Evolutionary conservation across 805 yeast genomes (phyloP), one percentile per base, ranked within the genome.

Genomic region (Wilhelminamyces savonicus): DNA sequence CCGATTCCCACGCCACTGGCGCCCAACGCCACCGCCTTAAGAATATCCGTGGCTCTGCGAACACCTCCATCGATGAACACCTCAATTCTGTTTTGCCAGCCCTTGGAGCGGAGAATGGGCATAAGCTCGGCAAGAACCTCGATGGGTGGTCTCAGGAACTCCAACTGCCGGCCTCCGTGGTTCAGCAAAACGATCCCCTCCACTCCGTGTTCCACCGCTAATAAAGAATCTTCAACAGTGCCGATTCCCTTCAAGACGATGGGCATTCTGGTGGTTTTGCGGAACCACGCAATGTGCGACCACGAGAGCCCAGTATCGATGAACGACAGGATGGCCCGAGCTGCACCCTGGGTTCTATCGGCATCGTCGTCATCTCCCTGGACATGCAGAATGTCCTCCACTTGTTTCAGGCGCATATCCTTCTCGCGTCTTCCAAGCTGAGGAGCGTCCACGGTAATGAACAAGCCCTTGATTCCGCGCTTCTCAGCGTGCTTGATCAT

Each of bases 391-490:
- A 53, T 40, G 23, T 63, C 68, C 22, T 62, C 72, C 13, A 62
- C 19, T 7, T 17, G 8, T 50, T 82, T 81, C 32, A 76, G 56
- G 38, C 85, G 72, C 75, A 75, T 73, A 48, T 86, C 95, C 55
- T 85, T 87, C 55, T 88, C 97, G 44, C 97, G 75, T 39, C 92
- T 75, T 10, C 97, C 97, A 24, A 87, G 66, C 37, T 82, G 81
- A 5, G 96, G 96, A 0, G 96, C 95, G 63, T 87, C 96, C 6
- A 85, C 95, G 0, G 97, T 87, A 40, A 87, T 75, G 49, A 86
- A 86, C 20, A 87, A 63, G 3, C 92, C 95, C 45, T 79, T 79
- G 53, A 83, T 61, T 3, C 42, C 42, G 15, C 27, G 19, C 29
- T 60, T 48, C 51, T 82, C 88, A 11, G 86, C 92, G 44, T 78